phyloP scores from a whole-genome alignment of 768 basidiomycete species.

The Boletales sp. region DNA sequence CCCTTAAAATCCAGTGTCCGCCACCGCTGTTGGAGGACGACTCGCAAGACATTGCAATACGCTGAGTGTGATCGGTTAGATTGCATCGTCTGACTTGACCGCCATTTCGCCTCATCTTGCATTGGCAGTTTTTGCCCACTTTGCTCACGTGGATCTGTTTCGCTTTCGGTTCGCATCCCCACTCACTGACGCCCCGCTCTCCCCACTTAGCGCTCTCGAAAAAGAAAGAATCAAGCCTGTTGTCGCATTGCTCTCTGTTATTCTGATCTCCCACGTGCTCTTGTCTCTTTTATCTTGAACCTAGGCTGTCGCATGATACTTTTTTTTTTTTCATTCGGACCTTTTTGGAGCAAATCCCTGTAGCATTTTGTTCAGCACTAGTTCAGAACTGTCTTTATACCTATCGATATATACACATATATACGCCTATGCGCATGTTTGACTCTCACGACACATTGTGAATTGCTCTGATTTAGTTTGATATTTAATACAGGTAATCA shows the following conservation, averaged over 20 bases:
- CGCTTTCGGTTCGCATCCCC: background rate
- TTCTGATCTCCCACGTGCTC: too few species aligned
- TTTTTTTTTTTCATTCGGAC: background rate
- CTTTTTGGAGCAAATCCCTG: background rate
- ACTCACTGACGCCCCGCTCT: constrained; percentile 8
- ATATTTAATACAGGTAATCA: too few species aligned
- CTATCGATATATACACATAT: background rate
- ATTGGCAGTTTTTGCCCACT: background rate
- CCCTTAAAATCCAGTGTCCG: constrained; percentile 51
- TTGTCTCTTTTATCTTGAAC: too few species aligned
- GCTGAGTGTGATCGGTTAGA: constrained; percentile 33
- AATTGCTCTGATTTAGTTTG: too few species aligned
- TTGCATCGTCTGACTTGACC: constrained; percentile 10
- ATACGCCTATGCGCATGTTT: background rate
- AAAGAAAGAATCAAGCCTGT: background rate
- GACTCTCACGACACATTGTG: too few species aligned
- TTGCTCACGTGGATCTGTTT: constrained; percentile 6
- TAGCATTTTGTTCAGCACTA: background rate
- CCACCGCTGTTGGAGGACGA: constrained; percentile 39
- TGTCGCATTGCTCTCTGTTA: too few species aligned
- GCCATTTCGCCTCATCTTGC: constrained; percentile 4
- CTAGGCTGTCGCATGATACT: too few species aligned
- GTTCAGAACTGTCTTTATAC: background rate
- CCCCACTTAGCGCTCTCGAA: constrained; percentile 4
- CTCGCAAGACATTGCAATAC: constrained; percentile 47